Percentiles rank a stretch among this genome's conserved stretches.
These are phyloP conservation scores for Aphanocladium album DNA, from an alignment of 2,329 filamentous ascomycete species.

Conservation along the genomic window DNA sequence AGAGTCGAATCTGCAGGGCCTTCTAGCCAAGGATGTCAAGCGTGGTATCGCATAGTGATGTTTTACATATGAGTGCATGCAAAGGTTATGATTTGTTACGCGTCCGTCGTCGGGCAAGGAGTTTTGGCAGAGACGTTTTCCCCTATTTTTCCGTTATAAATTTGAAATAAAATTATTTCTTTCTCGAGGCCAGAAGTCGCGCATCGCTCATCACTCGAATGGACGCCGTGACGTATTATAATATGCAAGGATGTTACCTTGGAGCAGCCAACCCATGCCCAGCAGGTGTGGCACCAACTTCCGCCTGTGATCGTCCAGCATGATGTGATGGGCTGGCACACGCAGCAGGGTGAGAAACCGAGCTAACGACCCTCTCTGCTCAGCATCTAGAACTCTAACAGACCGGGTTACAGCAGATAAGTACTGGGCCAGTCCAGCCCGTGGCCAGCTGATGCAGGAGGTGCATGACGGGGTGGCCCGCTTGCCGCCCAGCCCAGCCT, in stretches of 20 bases:
- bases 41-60: conserved; percentile 35
- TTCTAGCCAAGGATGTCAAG: conserved; percentile 57
- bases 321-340: neutral
- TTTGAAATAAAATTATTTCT: neutral
- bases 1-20: conserved; percentile 44
- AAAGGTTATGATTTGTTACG: conserved; percentile 1
- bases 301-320: neutral
- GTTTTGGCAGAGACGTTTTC: neutral
- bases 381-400: neutral
- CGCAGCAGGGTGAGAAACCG: neutral
- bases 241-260: neutral
- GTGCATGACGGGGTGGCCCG: conserved; percentile 7
- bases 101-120: neutral
- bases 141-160: neutral
- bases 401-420: neutral
- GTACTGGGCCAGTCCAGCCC: neutral
- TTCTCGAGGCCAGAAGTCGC: neutral
- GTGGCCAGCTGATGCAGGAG: conserved; percentile 8
- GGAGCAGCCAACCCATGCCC: neutral
- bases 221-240: neutral
- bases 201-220: neutral
- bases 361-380: neutral
- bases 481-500: conserved; percentile 3
- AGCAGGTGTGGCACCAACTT: neutral
- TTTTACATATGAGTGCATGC: neutral